These are phyloP conservation scores for Lachnellula subtilissima DNA, from an alignment of 2,329 filamentous ascomycete species.

Conservation along the genomic window DNA sequence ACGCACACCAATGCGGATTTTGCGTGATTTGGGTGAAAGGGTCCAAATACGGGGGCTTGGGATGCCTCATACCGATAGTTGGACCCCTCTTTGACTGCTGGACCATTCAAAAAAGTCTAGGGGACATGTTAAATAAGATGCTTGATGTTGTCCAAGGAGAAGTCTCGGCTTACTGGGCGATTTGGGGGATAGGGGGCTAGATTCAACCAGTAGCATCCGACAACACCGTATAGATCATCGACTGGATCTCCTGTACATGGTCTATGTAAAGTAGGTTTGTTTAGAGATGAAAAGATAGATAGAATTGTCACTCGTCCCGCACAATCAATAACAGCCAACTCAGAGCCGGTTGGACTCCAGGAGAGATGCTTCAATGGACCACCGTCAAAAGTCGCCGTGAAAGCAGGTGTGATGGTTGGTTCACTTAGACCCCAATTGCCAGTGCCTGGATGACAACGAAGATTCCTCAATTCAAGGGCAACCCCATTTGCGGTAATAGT, in stretches of 20 bases:
- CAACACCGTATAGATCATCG: slow-evolving; percentile 71
- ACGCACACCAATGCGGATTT: slow-evolving; percentile 75
- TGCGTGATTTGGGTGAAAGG: slow-evolving; percentile 64
- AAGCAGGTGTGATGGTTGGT: slow-evolving; percentile 57
- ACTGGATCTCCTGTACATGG: slow-evolving; percentile 62
- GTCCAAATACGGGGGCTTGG: slow-evolving; percentile 61
- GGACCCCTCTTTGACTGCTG: slow-evolving; percentile 57
- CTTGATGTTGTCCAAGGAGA: not conserved
- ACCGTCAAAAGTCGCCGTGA: slow-evolving; percentile 56
- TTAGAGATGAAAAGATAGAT: slow-evolving; percentile 66
- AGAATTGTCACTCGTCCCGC: slow-evolving; percentile 73
- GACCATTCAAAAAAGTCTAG: slow-evolving; percentile 50
- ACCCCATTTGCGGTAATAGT: slow-evolving; percentile 70
- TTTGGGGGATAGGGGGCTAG: slow-evolving; percentile 23
- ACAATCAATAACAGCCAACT: slow-evolving; percentile 78
- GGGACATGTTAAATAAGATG: slow-evolving; percentile 1
- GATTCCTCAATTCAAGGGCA: slow-evolving; percentile 65
- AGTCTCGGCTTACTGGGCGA: slow-evolving; percentile 24
- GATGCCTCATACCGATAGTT: slow-evolving; percentile 65
- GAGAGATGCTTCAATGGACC: slow-evolving; percentile 72
- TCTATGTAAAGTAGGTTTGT: slow-evolving; percentile 60
- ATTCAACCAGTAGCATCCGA: slow-evolving; percentile 80
- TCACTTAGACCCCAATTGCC: slow-evolving; percentile 74
- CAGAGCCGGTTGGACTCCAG: slow-evolving; percentile 71
- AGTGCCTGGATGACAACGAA: slow-evolving; percentile 63